Conservation (phyloP, 169 alveolate genomes). For the Plasmodium yoelii region DNA sequence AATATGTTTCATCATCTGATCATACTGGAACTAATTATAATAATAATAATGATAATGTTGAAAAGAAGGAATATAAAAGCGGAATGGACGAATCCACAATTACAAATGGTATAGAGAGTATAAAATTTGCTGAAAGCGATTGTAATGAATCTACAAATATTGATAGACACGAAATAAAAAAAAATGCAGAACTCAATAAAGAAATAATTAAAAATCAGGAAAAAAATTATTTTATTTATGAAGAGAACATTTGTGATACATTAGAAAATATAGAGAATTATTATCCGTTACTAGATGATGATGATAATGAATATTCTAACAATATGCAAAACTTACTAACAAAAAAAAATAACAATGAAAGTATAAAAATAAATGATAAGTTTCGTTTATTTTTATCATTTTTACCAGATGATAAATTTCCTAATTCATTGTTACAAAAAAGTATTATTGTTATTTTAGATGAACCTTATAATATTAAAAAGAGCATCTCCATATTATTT, state of each 20-base stretch:
- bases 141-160: neutral
- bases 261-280: slow-evolving; percentile 4
- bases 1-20: neutral
- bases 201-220: neutral
- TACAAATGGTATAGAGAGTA: neutral
- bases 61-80: neutral
- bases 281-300: neutral
- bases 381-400: slow-evolving; percentile 96
- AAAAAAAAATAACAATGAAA: slow-evolving; percentile 67
- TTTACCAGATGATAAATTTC: slow-evolving; percentile 94
- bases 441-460: slow-evolving; percentile 95
- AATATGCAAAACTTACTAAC: slow-evolving; percentile 13
- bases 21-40: neutral
- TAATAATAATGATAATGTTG: neutral
- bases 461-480: slow-evolving; percentile 88
- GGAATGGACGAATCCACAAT: neutral
- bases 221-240: neutral
- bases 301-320: slow-evolving; percentile 23
- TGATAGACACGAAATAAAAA: neutral
- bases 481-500: slow-evolving; percentile 58
- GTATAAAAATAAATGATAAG: slow-evolving; percentile 90
- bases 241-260: neutral
- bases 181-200: neutral
- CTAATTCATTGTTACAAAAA: slow-evolving; percentile 95
- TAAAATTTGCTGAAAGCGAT: neutral